Percentiles rank a stretch among this genome's conserved stretches.
These are phyloP conservation scores for Eucalyptus albens DNA, from an alignment of 345 rosid genomes.

Conservation along the genomic window DNA sequence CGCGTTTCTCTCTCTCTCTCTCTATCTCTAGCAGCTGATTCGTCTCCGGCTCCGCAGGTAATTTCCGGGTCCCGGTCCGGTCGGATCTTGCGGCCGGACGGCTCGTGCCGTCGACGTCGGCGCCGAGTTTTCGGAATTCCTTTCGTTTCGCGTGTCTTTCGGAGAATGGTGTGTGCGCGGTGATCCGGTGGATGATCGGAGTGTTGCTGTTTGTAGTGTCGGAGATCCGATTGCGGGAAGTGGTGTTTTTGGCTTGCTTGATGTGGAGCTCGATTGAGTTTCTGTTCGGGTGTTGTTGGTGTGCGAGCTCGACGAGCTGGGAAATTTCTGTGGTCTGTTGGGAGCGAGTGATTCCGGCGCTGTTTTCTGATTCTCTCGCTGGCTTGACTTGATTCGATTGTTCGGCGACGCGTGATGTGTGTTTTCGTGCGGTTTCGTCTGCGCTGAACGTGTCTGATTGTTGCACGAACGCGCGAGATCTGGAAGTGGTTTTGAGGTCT, in stretches of 20 bases:
- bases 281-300: neutral
- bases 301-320: neutral
- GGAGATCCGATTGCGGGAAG: neutral
- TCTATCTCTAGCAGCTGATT: neutral
- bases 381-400: neutral
- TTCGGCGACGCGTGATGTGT: neutral
- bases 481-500: neutral
- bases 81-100: neutral
- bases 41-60: neutral
- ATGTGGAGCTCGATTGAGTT: neutral
- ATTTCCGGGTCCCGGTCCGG: neutral
- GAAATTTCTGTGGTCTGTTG: neutral
- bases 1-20: neutral
- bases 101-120: neutral
- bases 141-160: too few species aligned
- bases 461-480: neutral
- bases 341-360: neutral
- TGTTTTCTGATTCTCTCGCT: neutral
- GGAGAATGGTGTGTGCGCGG: neutral
- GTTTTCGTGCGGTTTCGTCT: neutral
- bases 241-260: neutral
- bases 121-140: neutral
- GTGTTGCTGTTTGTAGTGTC: neutral
- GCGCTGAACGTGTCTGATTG: neutral
- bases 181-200: neutral